Conservation (phyloP, 1,284 basidiomycete genomes). For the Rhodotorula sp. region DNA sequence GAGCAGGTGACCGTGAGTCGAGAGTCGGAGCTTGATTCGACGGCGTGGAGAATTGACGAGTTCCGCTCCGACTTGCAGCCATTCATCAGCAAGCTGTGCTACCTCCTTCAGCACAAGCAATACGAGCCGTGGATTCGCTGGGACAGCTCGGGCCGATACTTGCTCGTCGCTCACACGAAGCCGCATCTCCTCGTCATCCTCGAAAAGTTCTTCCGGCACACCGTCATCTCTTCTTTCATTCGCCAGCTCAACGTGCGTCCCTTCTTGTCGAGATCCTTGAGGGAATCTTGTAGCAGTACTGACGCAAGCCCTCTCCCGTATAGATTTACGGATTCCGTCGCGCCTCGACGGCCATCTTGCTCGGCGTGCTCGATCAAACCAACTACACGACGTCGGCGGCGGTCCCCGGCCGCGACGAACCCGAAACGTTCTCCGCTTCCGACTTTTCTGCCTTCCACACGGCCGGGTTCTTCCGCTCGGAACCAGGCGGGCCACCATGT, state of each 20-base stretch:
- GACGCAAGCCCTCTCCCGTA: too few species aligned
- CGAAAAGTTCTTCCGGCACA: conserved; percentile 35
- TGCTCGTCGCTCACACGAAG: conserved; percentile 35
- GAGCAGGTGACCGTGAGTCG: too few species aligned
- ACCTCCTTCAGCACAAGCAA: conserved; percentile 27
- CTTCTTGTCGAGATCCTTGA: not conserved
- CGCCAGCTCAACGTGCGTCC: conserved; percentile 37
- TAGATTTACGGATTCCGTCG: conserved; percentile 39
- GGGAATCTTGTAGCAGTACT: too few species aligned
- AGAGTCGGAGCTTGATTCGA: too few species aligned
- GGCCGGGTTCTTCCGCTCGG: conserved; percentile 20
- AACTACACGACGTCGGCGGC: conserved; percentile 2
- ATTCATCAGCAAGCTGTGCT: conserved; percentile 32
- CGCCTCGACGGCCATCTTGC: conserved; percentile 25
- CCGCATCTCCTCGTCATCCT: conserved; percentile 29
- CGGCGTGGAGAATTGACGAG: too few species aligned
- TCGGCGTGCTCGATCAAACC: conserved; percentile 25
- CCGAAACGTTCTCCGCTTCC: conserved; percentile 24
- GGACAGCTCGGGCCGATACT: conserved; percentile 21
- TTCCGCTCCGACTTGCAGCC: conserved; percentile 7
- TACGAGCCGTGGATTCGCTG: conserved; percentile 27
- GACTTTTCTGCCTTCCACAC: conserved; percentile 31
- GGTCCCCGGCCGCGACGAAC: not conserved
- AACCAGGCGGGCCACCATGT: not conserved
- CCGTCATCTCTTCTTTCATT: conserved; percentile 27